These are phyloP conservation scores for Austroboletus niveus DNA, from an alignment of 1,284 basidiomycete genomes.

Conservation along the genomic window DNA sequence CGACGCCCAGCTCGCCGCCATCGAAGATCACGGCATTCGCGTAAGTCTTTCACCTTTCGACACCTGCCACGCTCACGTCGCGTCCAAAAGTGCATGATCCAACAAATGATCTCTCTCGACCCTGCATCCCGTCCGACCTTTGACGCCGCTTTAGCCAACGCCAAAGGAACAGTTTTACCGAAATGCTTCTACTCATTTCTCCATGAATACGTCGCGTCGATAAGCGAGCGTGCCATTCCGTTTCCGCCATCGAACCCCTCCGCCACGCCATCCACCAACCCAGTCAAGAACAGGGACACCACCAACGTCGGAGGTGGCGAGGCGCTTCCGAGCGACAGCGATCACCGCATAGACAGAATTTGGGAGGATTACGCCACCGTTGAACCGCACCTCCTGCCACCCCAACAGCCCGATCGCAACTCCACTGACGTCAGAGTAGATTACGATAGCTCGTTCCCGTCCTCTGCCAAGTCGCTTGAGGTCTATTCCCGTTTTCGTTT, in stretches of 20 bases:
- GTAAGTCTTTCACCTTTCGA: conserved; percentile 41
- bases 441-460: conserved; percentile 36
- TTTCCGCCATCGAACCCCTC: conserved; percentile 25
- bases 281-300: conserved; percentile 27
- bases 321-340: conserved; percentile 72
- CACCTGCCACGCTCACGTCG: conserved; percentile 10
- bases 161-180: conserved; percentile 82
- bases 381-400: conserved; percentile 63
- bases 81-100: conserved; percentile 71
- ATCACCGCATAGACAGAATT: conserved; percentile 71
- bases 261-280: conserved; percentile 19
- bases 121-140: conserved; percentile 80
- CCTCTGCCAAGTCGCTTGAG: conserved; percentile 59
- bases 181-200: conserved; percentile 94
- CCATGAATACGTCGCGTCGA: conserved; percentile 82
- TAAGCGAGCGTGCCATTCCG: conserved; percentile 64
- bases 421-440: conserved; percentile 56
- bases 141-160: conserved; percentile 75
- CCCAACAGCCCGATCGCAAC: conserved; percentile 42
- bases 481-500: conserved; percentile 31
- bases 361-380: conserved; percentile 83
- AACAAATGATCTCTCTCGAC: conserved; percentile 87
- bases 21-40: conserved; percentile 81
- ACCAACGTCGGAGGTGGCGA: conserved; percentile 35
- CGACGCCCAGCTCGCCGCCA: conserved; percentile 69